These are phyloP conservation scores for Talaromyces verruculosus DNA, from an alignment of 2,329 filamentous ascomycete species.

Conservation along the genomic window DNA sequence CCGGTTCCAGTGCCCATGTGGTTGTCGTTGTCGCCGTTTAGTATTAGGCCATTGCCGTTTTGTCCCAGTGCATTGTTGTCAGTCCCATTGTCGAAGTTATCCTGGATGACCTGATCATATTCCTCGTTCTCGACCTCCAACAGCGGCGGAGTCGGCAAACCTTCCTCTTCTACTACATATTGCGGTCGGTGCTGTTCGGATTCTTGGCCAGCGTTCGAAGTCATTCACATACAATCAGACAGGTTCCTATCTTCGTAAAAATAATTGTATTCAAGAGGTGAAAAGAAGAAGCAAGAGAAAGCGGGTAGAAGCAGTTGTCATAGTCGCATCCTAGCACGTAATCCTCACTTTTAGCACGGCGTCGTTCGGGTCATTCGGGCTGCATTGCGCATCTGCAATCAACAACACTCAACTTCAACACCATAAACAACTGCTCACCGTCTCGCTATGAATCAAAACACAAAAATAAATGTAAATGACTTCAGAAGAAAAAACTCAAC, in stretches of 20 bases:
- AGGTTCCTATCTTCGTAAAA: not conserved
- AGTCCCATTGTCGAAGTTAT: not conserved
- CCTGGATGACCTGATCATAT: not conserved
- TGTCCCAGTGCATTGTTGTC: no score
- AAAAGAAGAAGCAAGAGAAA: not conserved
- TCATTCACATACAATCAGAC: not conserved
- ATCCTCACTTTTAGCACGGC: not conserved
- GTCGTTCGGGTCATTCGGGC: not conserved
- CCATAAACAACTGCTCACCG: not conserved
- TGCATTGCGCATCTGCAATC: not conserved
- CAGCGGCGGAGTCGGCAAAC: not conserved
- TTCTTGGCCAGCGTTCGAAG: not conserved
- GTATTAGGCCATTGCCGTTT: not conserved
- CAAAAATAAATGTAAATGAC: not conserved
- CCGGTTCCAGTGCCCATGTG: not conserved
- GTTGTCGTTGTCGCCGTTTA: not conserved
- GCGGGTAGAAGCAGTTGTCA: not conserved
- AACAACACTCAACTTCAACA: not conserved
- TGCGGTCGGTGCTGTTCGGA: not conserved
- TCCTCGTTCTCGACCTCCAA: not conserved
- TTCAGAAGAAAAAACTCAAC: not conserved
- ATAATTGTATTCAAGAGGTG: not conserved
- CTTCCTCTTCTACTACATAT: conserved; percentile 4
- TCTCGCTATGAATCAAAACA: not conserved
- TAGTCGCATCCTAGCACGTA: not conserved